Evolutionary conservation across 805 yeast species (phyloP).

Genomic region (Myxozyma nipponensis): DNA sequence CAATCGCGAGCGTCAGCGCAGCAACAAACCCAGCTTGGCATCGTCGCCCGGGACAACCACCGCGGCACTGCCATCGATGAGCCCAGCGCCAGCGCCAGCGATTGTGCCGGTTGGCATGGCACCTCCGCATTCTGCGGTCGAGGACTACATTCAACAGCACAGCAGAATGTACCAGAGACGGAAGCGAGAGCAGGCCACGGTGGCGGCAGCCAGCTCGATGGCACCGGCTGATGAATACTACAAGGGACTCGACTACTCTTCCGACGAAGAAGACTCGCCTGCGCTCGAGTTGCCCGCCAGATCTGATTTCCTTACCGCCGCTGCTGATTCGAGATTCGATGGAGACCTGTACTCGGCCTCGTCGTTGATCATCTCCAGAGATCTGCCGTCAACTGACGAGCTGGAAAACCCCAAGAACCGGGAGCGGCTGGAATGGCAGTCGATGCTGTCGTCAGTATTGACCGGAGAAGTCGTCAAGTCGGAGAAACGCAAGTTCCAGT

Average conservation of each 20-base stretch:
- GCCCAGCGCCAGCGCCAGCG: not conserved
- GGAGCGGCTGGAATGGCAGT: conserved; percentile 93
- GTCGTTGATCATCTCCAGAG: conserved; percentile 10
- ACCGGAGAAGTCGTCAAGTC: conserved; percentile 93
- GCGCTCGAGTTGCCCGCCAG: conserved; percentile 16
- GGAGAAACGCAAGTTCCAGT: conserved; percentile 65
- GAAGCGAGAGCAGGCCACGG: conserved; percentile 44
- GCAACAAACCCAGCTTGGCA: too few species aligned
- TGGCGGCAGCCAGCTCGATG: conserved; percentile 47
- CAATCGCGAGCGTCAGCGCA: not conserved
- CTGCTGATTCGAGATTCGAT: conserved; percentile 11
- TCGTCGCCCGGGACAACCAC: too few species aligned
- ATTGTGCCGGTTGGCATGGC: not conserved
- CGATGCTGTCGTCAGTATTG: conserved; percentile 82
- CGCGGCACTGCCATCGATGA: not conserved
- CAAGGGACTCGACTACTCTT: conserved; percentile 31
- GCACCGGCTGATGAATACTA: conserved; percentile 61
- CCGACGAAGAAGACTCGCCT: conserved; percentile 25
- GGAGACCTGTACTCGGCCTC: conserved; percentile 1
- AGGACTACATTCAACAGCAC: conserved; percentile 56
- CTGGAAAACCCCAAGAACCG: conserved; percentile 38
- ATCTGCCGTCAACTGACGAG: conserved; percentile 28
- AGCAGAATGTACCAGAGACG: conserved; percentile 38
- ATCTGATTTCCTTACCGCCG: conserved; percentile 15
- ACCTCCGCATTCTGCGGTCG: conserved; percentile 46